A percentile compares a stretch with the other conserved stretches of the same genome.
Conservation (phyloP, 208 protist species). For the Strigomonas galati region DNA sequence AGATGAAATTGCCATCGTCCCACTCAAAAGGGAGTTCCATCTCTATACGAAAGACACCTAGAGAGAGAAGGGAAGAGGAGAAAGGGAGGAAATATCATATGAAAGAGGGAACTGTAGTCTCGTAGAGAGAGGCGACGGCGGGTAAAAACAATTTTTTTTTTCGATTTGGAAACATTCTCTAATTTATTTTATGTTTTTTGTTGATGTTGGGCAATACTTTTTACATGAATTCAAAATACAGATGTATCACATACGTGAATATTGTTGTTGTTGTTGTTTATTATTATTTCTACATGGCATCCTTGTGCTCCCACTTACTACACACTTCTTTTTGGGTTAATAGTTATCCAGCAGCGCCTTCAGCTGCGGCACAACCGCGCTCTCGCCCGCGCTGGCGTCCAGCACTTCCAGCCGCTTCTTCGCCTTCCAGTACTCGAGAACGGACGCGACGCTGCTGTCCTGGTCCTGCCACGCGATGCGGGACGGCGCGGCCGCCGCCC, state of each 20-base stretch:
- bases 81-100: background rate
- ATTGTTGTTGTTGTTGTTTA: background rate
- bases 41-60: background rate
- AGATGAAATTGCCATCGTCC: constrained; percentile 74
- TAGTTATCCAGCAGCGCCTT: constrained; percentile 22
- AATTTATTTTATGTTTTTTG: background rate
- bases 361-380: constrained; percentile 14
- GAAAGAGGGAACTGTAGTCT: constrained; percentile 1
- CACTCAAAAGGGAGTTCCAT: constrained; percentile 74
- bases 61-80: background rate
- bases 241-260: background rate
- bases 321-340: constrained; percentile 2
- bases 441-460: constrained; percentile 7
- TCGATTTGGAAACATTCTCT: background rate
- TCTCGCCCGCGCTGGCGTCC: constrained; percentile 22
- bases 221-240: constrained; percentile 1
- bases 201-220: background rate
- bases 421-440: constrained; percentile 42
- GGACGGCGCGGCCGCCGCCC: constrained; percentile 8
- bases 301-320: background rate
- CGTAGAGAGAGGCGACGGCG: no score
- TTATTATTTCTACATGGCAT: constrained; percentile 4
- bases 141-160: no score
- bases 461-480: constrained; percentile 17
- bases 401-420: constrained; percentile 23